A percentile compares a stretch with the other conserved stretches of the same genome.
These are phyloP conservation scores for Acidomyces sp. DNA, from an alignment of 495 filamentous ascomycete genomes.

Conservation along the genomic window DNA sequence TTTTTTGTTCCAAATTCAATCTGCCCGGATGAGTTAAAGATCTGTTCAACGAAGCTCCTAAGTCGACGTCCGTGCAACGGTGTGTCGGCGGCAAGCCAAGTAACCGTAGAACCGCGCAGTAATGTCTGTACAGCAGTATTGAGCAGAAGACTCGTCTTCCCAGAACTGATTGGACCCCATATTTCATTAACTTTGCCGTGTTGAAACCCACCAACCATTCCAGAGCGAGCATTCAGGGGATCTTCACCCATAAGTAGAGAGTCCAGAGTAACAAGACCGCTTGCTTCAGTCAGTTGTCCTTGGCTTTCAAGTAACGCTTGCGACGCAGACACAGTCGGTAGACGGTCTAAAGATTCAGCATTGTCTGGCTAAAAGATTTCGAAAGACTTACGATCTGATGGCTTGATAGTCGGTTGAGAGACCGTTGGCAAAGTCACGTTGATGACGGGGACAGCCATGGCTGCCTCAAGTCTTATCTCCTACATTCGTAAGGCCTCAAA, in stretches of 20 bases:
- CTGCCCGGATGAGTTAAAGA: no score
- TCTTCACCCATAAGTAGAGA: constrained; percentile 17
- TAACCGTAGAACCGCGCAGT: neutral
- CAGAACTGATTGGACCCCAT: constrained; percentile 76
- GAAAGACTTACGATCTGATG: no score
- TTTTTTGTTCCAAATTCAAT: no score
- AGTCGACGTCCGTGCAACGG: no score
- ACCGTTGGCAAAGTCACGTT: no score
- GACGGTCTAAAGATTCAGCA: constrained; percentile 41
- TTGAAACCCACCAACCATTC: constrained; percentile 41
- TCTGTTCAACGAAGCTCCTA: no score
- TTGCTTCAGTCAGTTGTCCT: constrained; percentile 44
- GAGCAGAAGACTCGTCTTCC: constrained; percentile 77
- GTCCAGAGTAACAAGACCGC: constrained; percentile 48
- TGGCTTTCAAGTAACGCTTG: constrained; percentile 54
- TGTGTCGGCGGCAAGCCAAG: no score
- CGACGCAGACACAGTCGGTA: constrained; percentile 80
- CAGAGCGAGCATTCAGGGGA: no score
- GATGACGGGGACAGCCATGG: no score
- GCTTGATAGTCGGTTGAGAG: no score
- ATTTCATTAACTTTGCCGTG: constrained; percentile 77
- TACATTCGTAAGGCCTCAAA: no score
- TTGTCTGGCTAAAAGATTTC: neutral
- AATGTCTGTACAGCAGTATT: neutral
- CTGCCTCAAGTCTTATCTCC: no score